Evolutionary conservation across 305 asterid species (phyloP), one percentile per base, ranked within the genome.

Genomic region (Fraxinus xanthoxyloides): DNA sequence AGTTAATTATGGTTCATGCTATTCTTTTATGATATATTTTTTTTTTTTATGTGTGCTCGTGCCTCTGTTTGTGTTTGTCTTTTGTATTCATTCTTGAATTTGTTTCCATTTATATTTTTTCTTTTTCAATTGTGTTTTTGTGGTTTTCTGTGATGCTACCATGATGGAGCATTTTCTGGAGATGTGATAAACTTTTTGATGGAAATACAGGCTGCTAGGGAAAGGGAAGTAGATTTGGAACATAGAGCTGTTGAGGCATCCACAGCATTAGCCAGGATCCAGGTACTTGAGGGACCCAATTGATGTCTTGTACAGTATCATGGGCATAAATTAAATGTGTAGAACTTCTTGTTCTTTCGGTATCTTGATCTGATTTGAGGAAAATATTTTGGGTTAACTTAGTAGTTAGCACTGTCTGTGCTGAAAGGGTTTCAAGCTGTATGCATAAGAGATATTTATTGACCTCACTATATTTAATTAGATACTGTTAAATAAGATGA

Each of bases 171-270:
- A 34, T 76, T 84, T 63, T n/a, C 73, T 77, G 85, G 67, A 59
- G 67, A 61, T 24, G 81, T 77, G 80, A 34, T 88, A 81, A 82
- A 84, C 77, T 74, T 83, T 81, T 75, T 36, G 67, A 80, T 86
- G 59, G 43, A 83, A 65, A 32, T 81, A 82, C 82, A 97, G 99
- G 95, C 98, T 79, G 92, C 94, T 86, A 93, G 97, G 93, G 99
- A 93, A 89, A 93, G 98, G 91, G 99, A 95, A 89, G 98, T 92
- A 59, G 99, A 97, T 84, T 82, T 97, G 89, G 98, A 95, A 90
- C 99, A 93, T 70, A 92, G 97, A 83, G 97, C 98, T 81, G 83
- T 97, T 75, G 99, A 97, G 87, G 95, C 99, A 83, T 91, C 99
- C 35, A 79, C 97, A 75, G 98, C 98, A 80, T 87, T 97, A 89